Evolutionary conservation across 2,329 filamentous ascomycete species (phyloP).

Genomic region (Septoria petroselini): DNA sequence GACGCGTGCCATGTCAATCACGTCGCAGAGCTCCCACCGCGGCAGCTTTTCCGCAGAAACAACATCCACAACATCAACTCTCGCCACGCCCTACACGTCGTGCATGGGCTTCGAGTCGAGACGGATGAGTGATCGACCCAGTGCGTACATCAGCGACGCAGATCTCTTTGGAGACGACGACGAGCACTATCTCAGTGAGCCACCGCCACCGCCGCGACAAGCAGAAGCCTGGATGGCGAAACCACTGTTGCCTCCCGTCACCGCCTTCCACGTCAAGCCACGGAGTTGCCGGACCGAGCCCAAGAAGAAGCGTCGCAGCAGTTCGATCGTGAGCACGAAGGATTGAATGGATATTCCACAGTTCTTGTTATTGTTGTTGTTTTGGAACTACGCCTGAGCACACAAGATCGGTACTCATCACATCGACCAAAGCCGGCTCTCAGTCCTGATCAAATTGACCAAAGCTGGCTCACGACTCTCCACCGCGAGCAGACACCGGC

Average conservation of each 20-base stretch:
- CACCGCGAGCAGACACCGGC: no score
- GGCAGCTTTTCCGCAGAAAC: conserved; percentile 15
- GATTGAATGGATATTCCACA: conserved; percentile 21
- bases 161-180: conserved; percentile 40
- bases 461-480: no score
- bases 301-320: conserved; percentile 26
- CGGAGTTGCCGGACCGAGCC: conserved; percentile 18
- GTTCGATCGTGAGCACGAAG: conserved; percentile 22
- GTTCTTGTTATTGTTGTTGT: no score
- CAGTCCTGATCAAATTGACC: no score
- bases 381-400: neutral
- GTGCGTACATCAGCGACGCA: conserved; percentile 40
- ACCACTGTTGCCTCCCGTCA: conserved; percentile 34
- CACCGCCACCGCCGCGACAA: conserved; percentile 37
- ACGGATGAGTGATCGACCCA: conserved; percentile 26
- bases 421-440: no score
- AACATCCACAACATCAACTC: conserved; percentile 13
- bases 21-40: conserved; percentile 15
- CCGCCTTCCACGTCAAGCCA: conserved; percentile 28
- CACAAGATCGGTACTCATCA: no score
- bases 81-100: conserved; percentile 24
- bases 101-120: conserved; percentile 24
- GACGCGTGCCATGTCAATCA: conserved; percentile 21
- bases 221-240: conserved; percentile 37
- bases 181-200: conserved; percentile 34